These are phyloP conservation scores for Amphicarpaea edgeworthii DNA, from an alignment of 306 rosid genomes.

Conservation along the genomic window DNA sequence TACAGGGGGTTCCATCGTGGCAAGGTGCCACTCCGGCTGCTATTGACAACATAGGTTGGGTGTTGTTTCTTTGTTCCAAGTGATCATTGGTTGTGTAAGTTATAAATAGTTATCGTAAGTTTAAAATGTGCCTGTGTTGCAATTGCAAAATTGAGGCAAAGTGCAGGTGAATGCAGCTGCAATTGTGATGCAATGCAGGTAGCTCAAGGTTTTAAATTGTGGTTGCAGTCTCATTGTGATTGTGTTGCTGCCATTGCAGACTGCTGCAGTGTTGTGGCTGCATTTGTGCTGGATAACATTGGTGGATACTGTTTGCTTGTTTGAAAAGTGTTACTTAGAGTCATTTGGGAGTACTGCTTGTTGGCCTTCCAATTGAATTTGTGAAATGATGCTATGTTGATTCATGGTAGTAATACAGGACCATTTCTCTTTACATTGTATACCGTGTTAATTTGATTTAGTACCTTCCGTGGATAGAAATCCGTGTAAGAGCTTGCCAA, in stretches of 20 bases:
- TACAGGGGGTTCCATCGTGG: no score
- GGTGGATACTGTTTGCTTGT: neutral
- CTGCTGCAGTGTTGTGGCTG: neutral
- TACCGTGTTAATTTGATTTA: neutral
- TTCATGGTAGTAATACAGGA: no score
- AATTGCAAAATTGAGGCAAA: neutral
- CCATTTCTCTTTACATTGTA: neutral
- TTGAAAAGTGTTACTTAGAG: neutral
- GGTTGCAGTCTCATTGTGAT: neutral
- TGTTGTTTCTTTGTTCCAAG: neutral
- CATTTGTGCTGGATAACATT: neutral
- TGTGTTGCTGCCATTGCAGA: neutral
- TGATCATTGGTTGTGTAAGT: neutral
- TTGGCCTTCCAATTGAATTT: neutral
- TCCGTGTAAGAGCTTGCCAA: neutral
- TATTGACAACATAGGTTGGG: no score
- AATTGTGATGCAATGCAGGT: neutral
- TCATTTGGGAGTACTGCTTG: neutral
- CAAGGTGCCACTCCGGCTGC: no score
- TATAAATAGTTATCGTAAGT: neutral
- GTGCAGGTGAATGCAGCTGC: neutral
- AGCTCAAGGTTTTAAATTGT: neutral
- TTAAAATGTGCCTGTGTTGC: neutral
- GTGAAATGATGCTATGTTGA: no score
- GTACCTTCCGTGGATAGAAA: slow-evolving; percentile 6